Base-by-base conservation (phyloP, 305 asterid species). In the Stenogyne calaminthoides region DNA sequence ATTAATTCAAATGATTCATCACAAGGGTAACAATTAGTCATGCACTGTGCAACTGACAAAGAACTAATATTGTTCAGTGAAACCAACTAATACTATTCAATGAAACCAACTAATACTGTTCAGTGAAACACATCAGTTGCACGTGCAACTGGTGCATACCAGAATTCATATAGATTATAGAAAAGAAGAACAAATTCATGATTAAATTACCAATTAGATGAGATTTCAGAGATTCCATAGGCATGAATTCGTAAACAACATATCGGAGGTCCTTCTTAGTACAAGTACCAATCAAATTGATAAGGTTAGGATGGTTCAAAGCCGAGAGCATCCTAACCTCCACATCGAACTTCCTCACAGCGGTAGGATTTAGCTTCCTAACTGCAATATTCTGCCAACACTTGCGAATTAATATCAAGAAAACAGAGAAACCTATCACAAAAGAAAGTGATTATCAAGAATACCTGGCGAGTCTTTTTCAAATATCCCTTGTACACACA, bases 401-500 rank as follows among this genome's bases (percentile, higher is more conserved):
- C 19, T 46, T 46, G 5, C 19, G 12, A 46, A 46, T 42, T 42
- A 42, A 9, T 36, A 36, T 36, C 42, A 14, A 46, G 18, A 14
- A 46, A n/a, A 46, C 15, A 6, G 7, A 46, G 54, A 46, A 46
- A 46, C 4, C 18, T 14, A 44, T 44, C 16, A 9, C 51, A 12
- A 44, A 44, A 44, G 51, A 44, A 44, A 44, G 51, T 44, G 51
- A 44, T 44, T 16, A 1, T 44, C 51, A 12, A 44, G 51, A 44
- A 44, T 12, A 46, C 88, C 82, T 78, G 83, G 54, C 74, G 75
- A 9, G 67, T 84, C 19, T 22, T 36, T 69, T 64, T 76, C 27
- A 84, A 34, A 3, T 44, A n/a, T 51, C 88, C 88, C 69, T 59
- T 76, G 56, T 70, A 78, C 15, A 84, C 85, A 42, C 75, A 46